Percentiles rank a stretch among this genome's conserved stretches.
Evolutionary conservation across 495 filamentous ascomycete genomes (phyloP).

Genomic region (Hypoxylon lienhwacheense): DNA sequence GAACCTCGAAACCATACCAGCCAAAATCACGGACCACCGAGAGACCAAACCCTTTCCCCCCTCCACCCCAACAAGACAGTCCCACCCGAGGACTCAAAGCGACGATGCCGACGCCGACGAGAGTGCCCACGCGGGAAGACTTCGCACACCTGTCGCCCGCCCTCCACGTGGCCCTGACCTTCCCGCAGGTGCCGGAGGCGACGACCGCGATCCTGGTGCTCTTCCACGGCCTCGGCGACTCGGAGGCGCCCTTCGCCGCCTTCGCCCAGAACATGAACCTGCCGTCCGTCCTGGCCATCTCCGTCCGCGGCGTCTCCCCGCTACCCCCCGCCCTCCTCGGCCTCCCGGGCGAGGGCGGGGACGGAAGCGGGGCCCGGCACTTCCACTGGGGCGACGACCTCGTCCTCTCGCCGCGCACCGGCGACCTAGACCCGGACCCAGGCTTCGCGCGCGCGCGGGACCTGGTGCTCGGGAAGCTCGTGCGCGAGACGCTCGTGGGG

Average conservation of each 20-base stretch:
- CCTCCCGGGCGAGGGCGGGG: slow-evolving; percentile 14
- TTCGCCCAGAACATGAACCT: slow-evolving; percentile 75
- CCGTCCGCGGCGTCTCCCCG: slow-evolving; percentile 71
- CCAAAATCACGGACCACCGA: not conserved
- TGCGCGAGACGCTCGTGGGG: slow-evolving; percentile 61
- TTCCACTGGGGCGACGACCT: slow-evolving; percentile 97
- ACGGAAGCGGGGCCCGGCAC: slow-evolving; percentile 16
- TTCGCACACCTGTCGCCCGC: slow-evolving; percentile 38
- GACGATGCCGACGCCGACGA: slow-evolving; percentile 40
- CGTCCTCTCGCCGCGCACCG: slow-evolving; percentile 60
- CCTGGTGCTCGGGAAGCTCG: slow-evolving; percentile 57
- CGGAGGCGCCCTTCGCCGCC: slow-evolving; percentile 64
- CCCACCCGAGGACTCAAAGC: not conserved
- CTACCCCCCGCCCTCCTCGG: slow-evolving; percentile 75
- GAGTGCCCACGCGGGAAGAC: slow-evolving; percentile 44
- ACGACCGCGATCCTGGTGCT: slow-evolving; percentile 79
- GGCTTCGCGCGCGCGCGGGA: slow-evolving; percentile 63
- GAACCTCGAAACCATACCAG: no score
- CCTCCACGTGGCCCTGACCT: slow-evolving; percentile 38
- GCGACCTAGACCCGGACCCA: slow-evolving; percentile 74
- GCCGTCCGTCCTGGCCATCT: slow-evolving; percentile 76
- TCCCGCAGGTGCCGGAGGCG: slow-evolving; percentile 46
- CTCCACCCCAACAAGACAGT: not conserved
- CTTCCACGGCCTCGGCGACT: slow-evolving; percentile 89
- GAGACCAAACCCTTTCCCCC: no score